Evolutionary conservation across 805 yeast genomes (phyloP).

Genomic region (Maudiozyma barnettii): DNA sequence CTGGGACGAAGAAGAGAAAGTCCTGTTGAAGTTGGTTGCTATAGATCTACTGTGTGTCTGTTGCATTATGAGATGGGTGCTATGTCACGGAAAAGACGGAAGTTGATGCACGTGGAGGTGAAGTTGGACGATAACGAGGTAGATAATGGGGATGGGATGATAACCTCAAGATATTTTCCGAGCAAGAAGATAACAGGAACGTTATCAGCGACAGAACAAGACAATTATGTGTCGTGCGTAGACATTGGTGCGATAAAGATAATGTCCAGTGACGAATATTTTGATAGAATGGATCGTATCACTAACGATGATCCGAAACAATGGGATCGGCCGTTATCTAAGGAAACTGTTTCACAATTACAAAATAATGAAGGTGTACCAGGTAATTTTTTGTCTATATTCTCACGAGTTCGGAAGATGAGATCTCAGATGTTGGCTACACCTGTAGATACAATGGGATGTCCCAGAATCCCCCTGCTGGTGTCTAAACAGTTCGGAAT

Average conservation of each 20-base stretch:
- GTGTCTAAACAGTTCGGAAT: slow-evolving; percentile 23
- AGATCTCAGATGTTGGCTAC: slow-evolving; percentile 46
- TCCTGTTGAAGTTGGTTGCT: no score
- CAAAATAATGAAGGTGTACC: slow-evolving; percentile 22
- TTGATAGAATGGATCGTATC: slow-evolving; percentile 13
- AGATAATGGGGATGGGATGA: neutral
- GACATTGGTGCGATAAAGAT: slow-evolving; percentile 6
- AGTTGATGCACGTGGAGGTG: neutral
- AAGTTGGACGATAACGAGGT: neutral
- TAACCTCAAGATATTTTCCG: slow-evolving; percentile 2
- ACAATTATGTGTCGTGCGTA: neutral
- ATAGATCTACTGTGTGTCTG: no score
- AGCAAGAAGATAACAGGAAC: neutral
- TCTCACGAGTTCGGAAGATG: slow-evolving; percentile 56
- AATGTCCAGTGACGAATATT: slow-evolving; percentile 16
- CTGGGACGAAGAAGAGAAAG: no score
- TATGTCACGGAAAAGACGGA: neutral
- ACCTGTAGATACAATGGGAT: slow-evolving; percentile 86
- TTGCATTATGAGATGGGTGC: neutral
- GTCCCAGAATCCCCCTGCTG: slow-evolving; percentile 48
- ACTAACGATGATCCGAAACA: slow-evolving; percentile 19
- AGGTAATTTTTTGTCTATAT: slow-evolving; percentile 43
- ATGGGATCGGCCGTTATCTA: slow-evolving; percentile 12
- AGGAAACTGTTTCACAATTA: slow-evolving; percentile 2
- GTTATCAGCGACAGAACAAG: neutral